These are phyloP conservation scores for Lyophyllum atratum DNA, from an alignment of 768 basidiomycete genomes.

Conservation along the genomic window DNA sequence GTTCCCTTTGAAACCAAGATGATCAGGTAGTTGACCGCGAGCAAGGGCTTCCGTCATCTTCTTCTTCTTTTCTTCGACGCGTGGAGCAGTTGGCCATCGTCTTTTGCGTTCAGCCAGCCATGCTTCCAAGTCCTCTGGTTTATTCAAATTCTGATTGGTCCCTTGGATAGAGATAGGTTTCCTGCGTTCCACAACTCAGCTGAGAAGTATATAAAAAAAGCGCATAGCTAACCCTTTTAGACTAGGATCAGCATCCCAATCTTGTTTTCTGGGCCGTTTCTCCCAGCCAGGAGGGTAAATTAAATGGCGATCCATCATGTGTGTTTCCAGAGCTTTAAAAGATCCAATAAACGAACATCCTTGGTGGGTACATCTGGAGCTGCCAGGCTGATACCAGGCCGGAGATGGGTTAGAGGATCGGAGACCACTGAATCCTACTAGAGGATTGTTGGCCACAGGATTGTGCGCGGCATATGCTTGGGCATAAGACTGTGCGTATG, in stretches of 20 bases:
- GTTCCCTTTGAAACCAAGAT: conserved; percentile 30
- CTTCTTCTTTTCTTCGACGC: conserved; percentile 78
- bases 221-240: conserved; percentile 61
- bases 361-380: conserved; percentile 56
- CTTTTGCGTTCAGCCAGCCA: conserved; percentile 92
- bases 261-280: conserved; percentile 48
- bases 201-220: conserved; percentile 2
- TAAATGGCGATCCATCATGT: conserved; percentile 91
- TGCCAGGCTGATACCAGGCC: conserved; percentile 68
- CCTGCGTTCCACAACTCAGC: conserved; percentile 35
- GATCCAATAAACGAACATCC: conserved; percentile 74
- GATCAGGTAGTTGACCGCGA: conserved; percentile 68
- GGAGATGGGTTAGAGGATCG: conserved; percentile 9
- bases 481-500: conserved; percentile 11
- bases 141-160: conserved; percentile 74
- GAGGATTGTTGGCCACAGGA: neutral
- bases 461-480: neutral
- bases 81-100: conserved; percentile 74
- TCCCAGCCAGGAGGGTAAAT: conserved; percentile 79
- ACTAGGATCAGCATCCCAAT: conserved; percentile 85
- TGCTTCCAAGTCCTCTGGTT: conserved; percentile 76
- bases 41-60: conserved; percentile 77
- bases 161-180: conserved; percentile 79
- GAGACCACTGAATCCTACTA: neutral
- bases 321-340: conserved; percentile 68